Conservation (phyloP, 139 green algal species). For the Zygnema circumcarinatum region DNA sequence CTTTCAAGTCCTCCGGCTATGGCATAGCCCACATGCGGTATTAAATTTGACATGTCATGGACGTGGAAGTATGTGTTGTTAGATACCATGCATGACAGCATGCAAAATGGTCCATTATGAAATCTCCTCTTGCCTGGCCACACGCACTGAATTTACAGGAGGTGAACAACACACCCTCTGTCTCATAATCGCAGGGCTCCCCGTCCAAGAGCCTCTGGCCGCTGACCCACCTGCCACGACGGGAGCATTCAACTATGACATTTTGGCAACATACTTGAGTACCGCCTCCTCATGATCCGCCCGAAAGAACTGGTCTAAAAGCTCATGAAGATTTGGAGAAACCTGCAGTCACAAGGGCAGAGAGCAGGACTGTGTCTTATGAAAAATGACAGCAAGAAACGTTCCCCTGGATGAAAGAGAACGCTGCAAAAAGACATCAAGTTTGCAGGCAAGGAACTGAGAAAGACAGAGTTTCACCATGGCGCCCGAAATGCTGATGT, state of each 20-base stretch:
- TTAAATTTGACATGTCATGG: too few relatives aligned
- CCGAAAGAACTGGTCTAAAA: background rate
- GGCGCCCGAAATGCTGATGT: background rate
- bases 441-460: background rate
- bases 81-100: too few relatives aligned
- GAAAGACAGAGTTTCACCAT: background rate
- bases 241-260: background rate
- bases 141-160: background rate
- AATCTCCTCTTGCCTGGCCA: too few relatives aligned
- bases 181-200: background rate
- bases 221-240: background rate
- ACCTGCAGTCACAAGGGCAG: background rate
- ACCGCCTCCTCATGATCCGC: background rate
- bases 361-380: too few relatives aligned
- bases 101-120: too few relatives aligned
- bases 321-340: background rate
- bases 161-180: background rate
- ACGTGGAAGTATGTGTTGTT: too few relatives aligned
- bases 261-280: background rate
- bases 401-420: too few relatives aligned
- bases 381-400: too few relatives aligned
- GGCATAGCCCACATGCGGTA: too few relatives aligned
- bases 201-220: background rate
- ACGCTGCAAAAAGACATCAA: background rate
- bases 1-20: too few relatives aligned